Evolutionary conservation across 2,329 filamentous ascomycete genomes (phyloP).

Genomic region (Pleoardoris graminearum): DNA sequence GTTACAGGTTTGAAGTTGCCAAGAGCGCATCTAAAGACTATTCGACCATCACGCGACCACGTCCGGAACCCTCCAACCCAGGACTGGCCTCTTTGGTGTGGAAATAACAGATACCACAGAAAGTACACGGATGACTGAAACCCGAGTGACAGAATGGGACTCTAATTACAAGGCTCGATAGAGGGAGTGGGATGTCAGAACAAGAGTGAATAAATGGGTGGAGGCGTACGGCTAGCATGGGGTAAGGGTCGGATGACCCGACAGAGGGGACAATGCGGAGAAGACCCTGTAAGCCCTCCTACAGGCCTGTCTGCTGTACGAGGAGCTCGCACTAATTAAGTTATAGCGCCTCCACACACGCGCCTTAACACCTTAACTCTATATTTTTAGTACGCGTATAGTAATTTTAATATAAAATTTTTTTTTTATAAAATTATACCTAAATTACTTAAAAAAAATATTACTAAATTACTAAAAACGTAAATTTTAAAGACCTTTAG

Average conservation of each 20-base stretch:
- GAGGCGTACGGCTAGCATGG: slow-evolving; percentile 1
- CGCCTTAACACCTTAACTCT: no score
- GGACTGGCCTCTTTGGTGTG: background rate
- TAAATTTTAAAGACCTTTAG: no score
- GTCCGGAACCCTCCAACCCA: background rate
- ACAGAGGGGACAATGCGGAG: slow-evolving; percentile 37
- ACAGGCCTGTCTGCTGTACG: slow-evolving; percentile 22
- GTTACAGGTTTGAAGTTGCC: slow-evolving; percentile 13
- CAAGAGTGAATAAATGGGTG: background rate
- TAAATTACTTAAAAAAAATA: no score
- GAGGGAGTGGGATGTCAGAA: slow-evolving; percentile 5
- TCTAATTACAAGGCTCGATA: background rate
- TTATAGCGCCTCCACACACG: no score
- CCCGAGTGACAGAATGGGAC: background rate
- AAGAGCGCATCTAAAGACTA: slow-evolving; percentile 25
- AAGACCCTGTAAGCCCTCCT: slow-evolving; percentile 31
- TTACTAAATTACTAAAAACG: no score
- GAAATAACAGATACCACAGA: background rate
- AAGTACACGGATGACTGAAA: background rate
- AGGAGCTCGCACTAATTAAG: no score
- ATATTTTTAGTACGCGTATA: no score
- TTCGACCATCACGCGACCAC: slow-evolving; percentile 5
- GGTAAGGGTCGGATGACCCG: slow-evolving; percentile 32
- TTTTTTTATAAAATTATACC: no score
- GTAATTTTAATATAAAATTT: no score